Conservation (phyloP, 192 early-diverging fungal species). For the Chytriomyces sp. region DNA sequence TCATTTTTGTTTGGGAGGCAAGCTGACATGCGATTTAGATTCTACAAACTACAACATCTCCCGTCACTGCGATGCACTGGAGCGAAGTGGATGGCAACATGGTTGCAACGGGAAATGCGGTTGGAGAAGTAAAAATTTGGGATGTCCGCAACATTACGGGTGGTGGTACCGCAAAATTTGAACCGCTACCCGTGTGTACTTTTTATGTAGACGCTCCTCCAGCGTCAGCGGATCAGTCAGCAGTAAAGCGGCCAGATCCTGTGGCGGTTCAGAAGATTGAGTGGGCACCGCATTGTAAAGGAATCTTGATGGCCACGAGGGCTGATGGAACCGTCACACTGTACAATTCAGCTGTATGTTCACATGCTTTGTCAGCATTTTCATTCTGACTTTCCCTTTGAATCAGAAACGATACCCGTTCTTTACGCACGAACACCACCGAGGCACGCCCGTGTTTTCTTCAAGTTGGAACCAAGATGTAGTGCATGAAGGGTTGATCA, state of each 20-base stretch:
- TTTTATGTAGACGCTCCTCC: neutral
- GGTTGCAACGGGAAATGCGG: slow-evolving; percentile 1
- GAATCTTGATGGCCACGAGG: neutral
- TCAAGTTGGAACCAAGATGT: neutral
- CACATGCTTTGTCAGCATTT: neutral
- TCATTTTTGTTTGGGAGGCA: neutral
- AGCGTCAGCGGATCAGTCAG: neutral
- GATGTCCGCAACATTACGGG: slow-evolving; percentile 1
- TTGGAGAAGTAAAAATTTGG: slow-evolving; percentile 23
- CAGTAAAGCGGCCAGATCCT: neutral
- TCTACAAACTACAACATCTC: neutral
- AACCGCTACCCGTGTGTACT: neutral
- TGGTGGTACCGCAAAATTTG: neutral
- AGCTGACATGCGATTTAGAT: neutral
- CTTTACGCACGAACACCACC: slow-evolving; percentile 11
- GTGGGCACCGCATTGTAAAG: slow-evolving; percentile 13
- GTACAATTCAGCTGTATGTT: slow-evolving; percentile 2
- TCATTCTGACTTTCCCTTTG: neutral
- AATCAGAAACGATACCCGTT: slow-evolving; percentile 3
- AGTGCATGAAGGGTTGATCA: slow-evolving; percentile 9
- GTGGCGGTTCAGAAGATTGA: slow-evolving; percentile 1
- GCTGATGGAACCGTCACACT: slow-evolving; percentile 14
- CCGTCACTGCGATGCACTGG: slow-evolving; percentile 23
- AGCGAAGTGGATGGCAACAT: slow-evolving; percentile 15
- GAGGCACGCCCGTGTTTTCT: neutral